Base-by-base conservation (phyloP, 2,329 filamentous ascomycete genomes). In the Fusarium floridanum region DNA sequence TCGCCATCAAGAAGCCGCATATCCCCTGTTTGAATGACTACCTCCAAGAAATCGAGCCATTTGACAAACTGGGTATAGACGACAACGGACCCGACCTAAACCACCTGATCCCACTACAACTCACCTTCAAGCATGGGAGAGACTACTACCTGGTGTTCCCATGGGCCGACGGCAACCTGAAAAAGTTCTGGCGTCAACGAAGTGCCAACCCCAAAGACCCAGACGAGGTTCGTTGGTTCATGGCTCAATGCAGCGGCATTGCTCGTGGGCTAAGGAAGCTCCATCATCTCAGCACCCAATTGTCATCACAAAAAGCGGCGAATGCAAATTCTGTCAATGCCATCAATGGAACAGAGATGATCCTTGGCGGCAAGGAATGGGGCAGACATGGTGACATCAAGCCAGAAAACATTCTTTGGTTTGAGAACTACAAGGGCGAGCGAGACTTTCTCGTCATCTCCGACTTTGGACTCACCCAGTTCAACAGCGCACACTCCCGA, bases 391-490 rank as follows among this genome's bases (percentile, higher is more conserved):
- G 67, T 3, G 67, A 69, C 20, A 66, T 69, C 43, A 69, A 69
- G 24, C 67, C 67, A 16, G 61, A 55, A 4, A 55, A 55, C 17
- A 55, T 55, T 14, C 50, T 55, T 0, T 55, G 50, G 50, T 55
- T 55, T 2, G 1, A 11, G 5, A 3, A 32, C 17, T 55, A 20
- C 27, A 6, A 55, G 2, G 1, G 1, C 11, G 2, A 32, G 17
- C 10, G 1, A 4, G 2, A 55, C 1, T 3, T 9, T 20, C 53
- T 70, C 0, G 64, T 67, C 1, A 67, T 70, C 32, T 63, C 64
- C 50, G 67, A 70, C 59, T 70, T 70, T 36, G 67, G 67, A 8
- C 12, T 70, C 4, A 63, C 67, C 0, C 67, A 22, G 4, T 70
- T 67, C 14, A 55, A 70, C 53, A 56, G 36, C 14, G 17, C 34